Base-by-base conservation (phyloP, 345 rosid genomes). In the Trapa incisa region DNA sequence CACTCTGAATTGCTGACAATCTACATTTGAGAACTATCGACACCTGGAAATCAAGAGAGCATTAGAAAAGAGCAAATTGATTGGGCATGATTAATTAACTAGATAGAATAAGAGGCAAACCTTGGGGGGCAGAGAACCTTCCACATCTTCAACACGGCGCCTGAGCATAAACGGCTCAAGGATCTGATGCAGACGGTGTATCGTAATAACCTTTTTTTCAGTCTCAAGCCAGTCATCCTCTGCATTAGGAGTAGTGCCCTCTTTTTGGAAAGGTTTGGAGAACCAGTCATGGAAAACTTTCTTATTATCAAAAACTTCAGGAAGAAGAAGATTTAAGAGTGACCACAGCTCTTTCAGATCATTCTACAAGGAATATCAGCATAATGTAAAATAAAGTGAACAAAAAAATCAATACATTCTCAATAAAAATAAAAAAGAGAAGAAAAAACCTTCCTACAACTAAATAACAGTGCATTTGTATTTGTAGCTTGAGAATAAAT, bases 141-240 rank as follows among this genome's bases (percentile, higher is more conserved):
- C 99, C 73, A 95, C 99, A 77, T 95, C 99, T 82, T 95, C 96
- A 65, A 95, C 96, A 47, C 98, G 99, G 4, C 99, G 96, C 70
- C 99, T 89, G 71, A 95, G 98, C 99, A 95, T 95, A 82, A 95
- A 95, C 47, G 99, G 99, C 83, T 95, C 99, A 74, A 95, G 79
- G 70, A 95, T 95, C 79, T 95, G 99, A 85, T 95, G 99, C 79
- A 95, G 99, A 38, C 99, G 84, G 70, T 95, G 99, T 77, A 95
- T 95, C 70, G 91, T 83, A 74, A 95, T 95, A 37, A 95, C 99
- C 80, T 95, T 95, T 83, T 95, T 95, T 73, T 95, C 99, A 62
- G 97, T 95, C 86, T 95, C 99, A 72, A 95, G 96, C 99, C 99
- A 95, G 78, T 95, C 99, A 77, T 95, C 99, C 77, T 95, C 99